These are phyloP conservation scores for Drechslerella dactyloides DNA, from an alignment of 2,329 filamentous ascomycete genomes.

Conservation along the genomic window DNA sequence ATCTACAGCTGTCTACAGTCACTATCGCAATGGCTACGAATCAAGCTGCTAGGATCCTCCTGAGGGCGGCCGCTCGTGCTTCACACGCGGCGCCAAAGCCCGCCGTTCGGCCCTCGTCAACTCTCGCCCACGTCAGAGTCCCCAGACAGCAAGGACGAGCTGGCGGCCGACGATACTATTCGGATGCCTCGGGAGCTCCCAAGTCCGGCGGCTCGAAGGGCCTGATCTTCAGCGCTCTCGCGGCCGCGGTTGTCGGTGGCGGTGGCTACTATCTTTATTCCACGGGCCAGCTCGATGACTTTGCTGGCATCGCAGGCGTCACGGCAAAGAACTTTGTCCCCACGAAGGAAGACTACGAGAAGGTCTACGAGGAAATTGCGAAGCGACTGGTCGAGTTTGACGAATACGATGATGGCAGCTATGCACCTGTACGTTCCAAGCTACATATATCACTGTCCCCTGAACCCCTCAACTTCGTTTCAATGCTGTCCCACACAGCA, in stretches of 20 bases:
- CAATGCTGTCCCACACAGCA: no score
- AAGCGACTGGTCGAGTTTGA: conserved; percentile 81
- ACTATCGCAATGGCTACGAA: conserved; percentile 40
- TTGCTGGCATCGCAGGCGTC: conserved; percentile 33
- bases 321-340: conserved; percentile 70
- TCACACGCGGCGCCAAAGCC: conserved; percentile 30
- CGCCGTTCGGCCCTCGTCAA: conserved; percentile 15
- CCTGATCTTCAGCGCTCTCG: conserved; percentile 50
- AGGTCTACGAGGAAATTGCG: conserved; percentile 89
- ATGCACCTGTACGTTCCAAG: conserved; percentile 73
- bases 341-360: conserved; percentile 87
- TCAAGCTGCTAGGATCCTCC: conserved; percentile 36
- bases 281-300: conserved; percentile 50
- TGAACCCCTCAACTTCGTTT: no score
- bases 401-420: conserved; percentile 95
- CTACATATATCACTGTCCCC: no score
- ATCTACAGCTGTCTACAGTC: not conserved
- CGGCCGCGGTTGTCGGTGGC: conserved; percentile 51
- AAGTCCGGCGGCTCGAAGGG: conserved; percentile 48
- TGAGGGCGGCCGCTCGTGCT: conserved; percentile 42
- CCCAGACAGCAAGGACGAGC: conserved; percentile 30
- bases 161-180: conserved; percentile 48
- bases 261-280: conserved; percentile 54
- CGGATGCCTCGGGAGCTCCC: conserved; percentile 50
- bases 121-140: conserved; percentile 30